These are phyloP conservation scores for Austroboletus festivus DNA, from an alignment of 768 basidiomycete species.

Conservation along the genomic window DNA sequence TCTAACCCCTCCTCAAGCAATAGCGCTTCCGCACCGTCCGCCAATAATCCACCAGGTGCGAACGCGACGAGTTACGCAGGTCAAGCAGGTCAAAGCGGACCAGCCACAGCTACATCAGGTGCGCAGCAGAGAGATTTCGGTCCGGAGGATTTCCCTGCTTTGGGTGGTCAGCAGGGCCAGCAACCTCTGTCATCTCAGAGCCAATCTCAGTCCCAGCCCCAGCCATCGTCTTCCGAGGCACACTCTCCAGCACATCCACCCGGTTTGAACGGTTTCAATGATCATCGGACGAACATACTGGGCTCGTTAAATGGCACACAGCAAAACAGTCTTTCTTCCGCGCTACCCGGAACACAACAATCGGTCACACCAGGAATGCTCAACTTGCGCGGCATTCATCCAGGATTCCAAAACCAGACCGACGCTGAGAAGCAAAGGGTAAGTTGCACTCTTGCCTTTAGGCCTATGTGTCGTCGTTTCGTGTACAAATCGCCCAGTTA, in stretches of 20 bases:
- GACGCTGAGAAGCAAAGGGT: conserved; percentile 72
- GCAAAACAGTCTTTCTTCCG: conserved; percentile 21
- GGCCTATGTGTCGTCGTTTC: not conserved
- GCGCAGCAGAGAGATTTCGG: conserved; percentile 48
- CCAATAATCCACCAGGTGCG: conserved; percentile 29
- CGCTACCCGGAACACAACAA: conserved; percentile 44
- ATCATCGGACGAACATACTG: conserved; percentile 55
- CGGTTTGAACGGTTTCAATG: conserved; percentile 66
- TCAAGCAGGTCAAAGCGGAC: conserved; percentile 62
- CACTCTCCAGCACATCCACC: conserved; percentile 56
- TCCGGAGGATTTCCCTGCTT: conserved; percentile 87
- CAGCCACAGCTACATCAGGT: conserved; percentile 9
- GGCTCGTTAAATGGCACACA: conserved; percentile 42
- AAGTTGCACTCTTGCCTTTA: conserved; percentile 28
- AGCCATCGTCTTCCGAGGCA: conserved; percentile 31
- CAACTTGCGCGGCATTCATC: conserved; percentile 44
- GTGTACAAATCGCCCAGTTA: not conserved
- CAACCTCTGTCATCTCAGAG: conserved; percentile 24
- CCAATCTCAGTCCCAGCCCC: conserved; percentile 30
- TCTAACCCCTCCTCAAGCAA: conserved; percentile 37
- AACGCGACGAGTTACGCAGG: conserved; percentile 72
- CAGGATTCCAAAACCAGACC: conserved; percentile 50
- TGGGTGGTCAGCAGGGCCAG: conserved; percentile 59
- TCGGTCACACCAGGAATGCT: conserved; percentile 65
- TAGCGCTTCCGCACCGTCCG: conserved; percentile 29